Conservation (phyloP, 805 yeast species). For the Hanseniaspora lachancei region DNA sequence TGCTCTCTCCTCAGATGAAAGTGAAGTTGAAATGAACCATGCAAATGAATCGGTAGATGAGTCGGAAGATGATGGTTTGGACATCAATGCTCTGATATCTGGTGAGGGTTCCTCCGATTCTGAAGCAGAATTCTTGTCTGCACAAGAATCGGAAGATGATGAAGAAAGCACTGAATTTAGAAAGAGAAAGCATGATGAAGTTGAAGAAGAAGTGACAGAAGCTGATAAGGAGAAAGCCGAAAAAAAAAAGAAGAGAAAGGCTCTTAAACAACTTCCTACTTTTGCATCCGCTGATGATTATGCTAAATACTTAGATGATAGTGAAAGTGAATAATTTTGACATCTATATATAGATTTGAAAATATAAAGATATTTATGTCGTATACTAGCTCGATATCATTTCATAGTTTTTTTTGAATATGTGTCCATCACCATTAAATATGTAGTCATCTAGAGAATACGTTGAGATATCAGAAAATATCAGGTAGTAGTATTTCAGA, state of each 20-base stretch:
- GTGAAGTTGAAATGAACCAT: constrained; percentile 17
- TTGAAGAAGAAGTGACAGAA: constrained; percentile 18
- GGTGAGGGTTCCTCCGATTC: constrained; percentile 14
- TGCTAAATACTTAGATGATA: constrained; percentile 48
- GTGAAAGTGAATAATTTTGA: constrained; percentile 35
- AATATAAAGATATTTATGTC: neutral
- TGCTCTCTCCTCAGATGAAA: constrained; percentile 25
- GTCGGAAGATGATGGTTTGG: constrained; percentile 18
- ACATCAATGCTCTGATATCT: constrained; percentile 14
- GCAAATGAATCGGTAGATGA: constrained; percentile 21
- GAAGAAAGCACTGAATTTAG: constrained; percentile 16
- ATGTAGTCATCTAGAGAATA: constrained; percentile 42
- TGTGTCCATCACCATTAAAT: constrained; percentile 52
- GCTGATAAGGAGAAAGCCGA: constrained; percentile 21
- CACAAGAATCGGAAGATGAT: constrained; percentile 25
- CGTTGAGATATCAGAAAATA: constrained; percentile 33
- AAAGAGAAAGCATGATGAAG: constrained; percentile 26
- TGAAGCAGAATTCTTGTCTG: constrained; percentile 23
- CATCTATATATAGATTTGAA: neutral
- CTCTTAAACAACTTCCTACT: constrained; percentile 57
- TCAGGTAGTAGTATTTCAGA: constrained; percentile 40
- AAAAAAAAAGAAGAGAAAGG: constrained; percentile 35
- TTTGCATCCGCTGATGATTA: constrained; percentile 86
- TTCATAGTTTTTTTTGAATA: constrained; percentile 24
- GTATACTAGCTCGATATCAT: constrained; percentile 15